These are phyloP conservation scores for Globisporangium splendens DNA, from an alignment of 352 stramenopile genomes.

Conservation along the genomic window DNA sequence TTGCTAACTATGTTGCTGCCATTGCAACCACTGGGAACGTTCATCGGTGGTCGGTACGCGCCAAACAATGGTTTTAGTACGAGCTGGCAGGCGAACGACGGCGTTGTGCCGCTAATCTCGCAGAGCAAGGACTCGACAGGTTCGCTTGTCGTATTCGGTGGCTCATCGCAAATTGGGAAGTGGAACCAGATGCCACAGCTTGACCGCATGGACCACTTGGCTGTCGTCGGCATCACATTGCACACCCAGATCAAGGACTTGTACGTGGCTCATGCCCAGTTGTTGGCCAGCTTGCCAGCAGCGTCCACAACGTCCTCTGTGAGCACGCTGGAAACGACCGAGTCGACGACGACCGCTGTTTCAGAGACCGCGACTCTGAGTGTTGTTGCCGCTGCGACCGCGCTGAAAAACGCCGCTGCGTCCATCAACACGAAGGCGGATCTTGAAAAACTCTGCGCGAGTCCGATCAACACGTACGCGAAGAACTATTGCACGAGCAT, in stretches of 20 bases:
- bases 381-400: not conserved
- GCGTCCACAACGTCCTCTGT: slow-evolving; percentile 8
- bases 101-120: slow-evolving; percentile 40
- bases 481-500: slow-evolving; percentile 26
- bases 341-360: not conserved
- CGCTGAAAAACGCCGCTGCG: not conserved
- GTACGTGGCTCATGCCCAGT: slow-evolving; percentile 26
- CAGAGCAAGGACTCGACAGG: slow-evolving; percentile 34
- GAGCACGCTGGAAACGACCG: not conserved
- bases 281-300: slow-evolving; percentile 22
- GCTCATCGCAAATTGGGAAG: slow-evolving; percentile 30
- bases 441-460: slow-evolving; percentile 3
- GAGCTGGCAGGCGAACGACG: slow-evolving; percentile 44
- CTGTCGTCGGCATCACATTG: slow-evolving; percentile 35
- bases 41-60: slow-evolving; percentile 33
- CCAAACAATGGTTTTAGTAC: slow-evolving; percentile 27
- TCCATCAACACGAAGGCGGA: not conserved
- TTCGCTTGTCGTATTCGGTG: slow-evolving; percentile 20
- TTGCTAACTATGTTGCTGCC: slow-evolving; percentile 45
- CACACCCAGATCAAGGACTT: slow-evolving; percentile 39
- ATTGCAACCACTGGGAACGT: slow-evolving; percentile 26
- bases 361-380: not conserved
- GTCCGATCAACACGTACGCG: slow-evolving; percentile 27
- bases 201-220: slow-evolving; percentile 43
- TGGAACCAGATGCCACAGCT: slow-evolving; percentile 54